Conservation (phyloP, 192 early-diverging fungal species). For the Umbelopsis ramanniana region DNA sequence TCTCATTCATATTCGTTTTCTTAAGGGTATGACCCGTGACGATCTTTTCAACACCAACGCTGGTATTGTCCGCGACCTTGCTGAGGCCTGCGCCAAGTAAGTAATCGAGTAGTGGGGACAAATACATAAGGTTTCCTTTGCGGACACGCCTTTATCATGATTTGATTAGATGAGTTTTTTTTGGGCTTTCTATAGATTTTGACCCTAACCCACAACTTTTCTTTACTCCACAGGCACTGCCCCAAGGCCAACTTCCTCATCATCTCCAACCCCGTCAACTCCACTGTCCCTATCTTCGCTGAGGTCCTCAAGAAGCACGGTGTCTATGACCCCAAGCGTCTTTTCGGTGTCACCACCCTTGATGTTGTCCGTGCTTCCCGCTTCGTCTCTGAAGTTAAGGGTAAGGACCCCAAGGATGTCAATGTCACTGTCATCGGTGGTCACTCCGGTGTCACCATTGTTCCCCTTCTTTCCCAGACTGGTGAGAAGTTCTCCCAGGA, state of each 20-base stretch:
- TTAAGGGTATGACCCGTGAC: constrained; percentile 92
- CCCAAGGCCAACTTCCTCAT: constrained; percentile 87
- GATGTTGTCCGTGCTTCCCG: constrained; percentile 94
- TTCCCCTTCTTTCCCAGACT: constrained; percentile 85
- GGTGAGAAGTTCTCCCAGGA: constrained; percentile 75
- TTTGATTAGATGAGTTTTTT: background rate
- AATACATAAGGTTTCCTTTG: background rate
- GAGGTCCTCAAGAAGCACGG: constrained; percentile 91
- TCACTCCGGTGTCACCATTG: constrained; percentile 95
- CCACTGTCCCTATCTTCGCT: constrained; percentile 94
- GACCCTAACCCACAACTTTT: background rate
- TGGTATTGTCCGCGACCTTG: constrained; percentile 87
- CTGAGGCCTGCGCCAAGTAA: constrained; percentile 76
- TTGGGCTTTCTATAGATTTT: constrained; percentile 16
- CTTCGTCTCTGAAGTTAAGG: constrained; percentile 84
- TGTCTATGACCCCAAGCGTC: constrained; percentile 85
- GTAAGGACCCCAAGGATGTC: constrained; percentile 67
- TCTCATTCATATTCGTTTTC: background rate
- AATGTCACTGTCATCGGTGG: constrained; percentile 90
- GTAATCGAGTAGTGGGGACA: constrained; percentile 21
- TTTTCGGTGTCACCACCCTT: constrained; percentile 92
- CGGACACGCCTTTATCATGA: background rate
- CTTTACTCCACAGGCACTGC: constrained; percentile 53
- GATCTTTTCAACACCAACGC: constrained; percentile 99
- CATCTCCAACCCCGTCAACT: constrained; percentile 99